Percentiles rank a stretch among this genome's conserved stretches.
Conservation (phyloP, 208 protist genomes). For the Wallacemonas sp. region DNA sequence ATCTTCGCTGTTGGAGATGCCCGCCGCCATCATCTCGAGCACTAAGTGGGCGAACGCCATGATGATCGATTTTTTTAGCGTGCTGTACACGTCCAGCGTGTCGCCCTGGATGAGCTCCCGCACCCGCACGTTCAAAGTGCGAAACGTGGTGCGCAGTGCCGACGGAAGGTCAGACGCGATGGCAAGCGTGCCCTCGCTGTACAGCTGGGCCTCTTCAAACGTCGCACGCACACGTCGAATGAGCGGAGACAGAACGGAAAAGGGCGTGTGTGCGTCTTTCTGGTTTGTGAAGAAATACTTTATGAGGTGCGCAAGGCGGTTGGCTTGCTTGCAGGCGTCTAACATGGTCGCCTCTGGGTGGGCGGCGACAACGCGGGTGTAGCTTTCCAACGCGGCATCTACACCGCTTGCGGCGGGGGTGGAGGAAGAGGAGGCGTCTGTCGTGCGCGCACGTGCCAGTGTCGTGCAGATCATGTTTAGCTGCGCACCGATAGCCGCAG, state of each 20-base stretch:
- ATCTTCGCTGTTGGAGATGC: conserved; percentile 40
- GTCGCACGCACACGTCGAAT: conserved; percentile 55
- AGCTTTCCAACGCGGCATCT: conserved; percentile 17
- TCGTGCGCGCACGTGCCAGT: neutral
- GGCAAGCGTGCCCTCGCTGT: neutral
- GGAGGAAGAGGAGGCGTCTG: neutral
- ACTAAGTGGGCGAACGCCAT: conserved; percentile 58
- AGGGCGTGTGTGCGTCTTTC: conserved; percentile 35
- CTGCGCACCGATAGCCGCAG: conserved; percentile 64
- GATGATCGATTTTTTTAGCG: conserved; percentile 34
- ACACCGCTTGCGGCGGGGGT: neutral
- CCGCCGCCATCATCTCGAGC: conserved; percentile 58
- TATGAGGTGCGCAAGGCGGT: conserved; percentile 45
- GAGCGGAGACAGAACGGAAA: conserved; percentile 57
- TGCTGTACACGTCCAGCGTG: neutral
- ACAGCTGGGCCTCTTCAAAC: conserved; percentile 49
- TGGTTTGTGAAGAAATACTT: conserved; percentile 25
- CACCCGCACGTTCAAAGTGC: conserved; percentile 2
- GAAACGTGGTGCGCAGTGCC: conserved; percentile 7
- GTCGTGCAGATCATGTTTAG: conserved; percentile 54
- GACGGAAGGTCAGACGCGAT: conserved; percentile 6
- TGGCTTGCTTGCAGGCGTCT: conserved; percentile 57
- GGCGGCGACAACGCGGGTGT: conserved; percentile 29
- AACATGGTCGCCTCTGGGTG: conserved; percentile 29
- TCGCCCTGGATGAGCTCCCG: conserved; percentile 15